Conservation (phyloP, 495 filamentous ascomycete species). For the Penicillium cataractarum region DNA sequence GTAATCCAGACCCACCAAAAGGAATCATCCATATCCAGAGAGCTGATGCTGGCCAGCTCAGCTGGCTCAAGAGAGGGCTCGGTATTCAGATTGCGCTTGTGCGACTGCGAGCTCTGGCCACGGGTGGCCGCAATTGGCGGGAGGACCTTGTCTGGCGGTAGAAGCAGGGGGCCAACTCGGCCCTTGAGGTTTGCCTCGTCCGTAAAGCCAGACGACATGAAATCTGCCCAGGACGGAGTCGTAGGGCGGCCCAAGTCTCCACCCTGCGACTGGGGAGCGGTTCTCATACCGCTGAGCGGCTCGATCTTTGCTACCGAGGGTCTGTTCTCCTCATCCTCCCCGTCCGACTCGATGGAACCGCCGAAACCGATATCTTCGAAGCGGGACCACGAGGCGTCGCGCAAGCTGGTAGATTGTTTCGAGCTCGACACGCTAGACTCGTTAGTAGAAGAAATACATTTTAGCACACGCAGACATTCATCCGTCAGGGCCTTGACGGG, state of each 20-base stretch:
- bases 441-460: constrained; percentile 84
- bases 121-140: constrained; percentile 75
- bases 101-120: constrained; percentile 87
- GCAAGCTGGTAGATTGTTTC: constrained; percentile 69
- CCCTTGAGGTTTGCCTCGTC: constrained; percentile 63
- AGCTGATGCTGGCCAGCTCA: constrained; percentile 88
- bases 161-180: constrained; percentile 61
- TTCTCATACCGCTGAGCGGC: constrained; percentile 48
- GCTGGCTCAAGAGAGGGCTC: constrained; percentile 79
- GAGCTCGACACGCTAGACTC: constrained; percentile 72
- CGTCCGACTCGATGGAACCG: constrained; percentile 68
- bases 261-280: constrained; percentile 61
- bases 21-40: constrained; percentile 87
- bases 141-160: constrained; percentile 88
- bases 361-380: constrained; percentile 96
- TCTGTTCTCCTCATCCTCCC: constrained; percentile 60
- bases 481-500: constrained; percentile 86
- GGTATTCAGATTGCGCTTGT: constrained; percentile 65
- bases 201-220: constrained; percentile 88
- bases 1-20: constrained; percentile 99
- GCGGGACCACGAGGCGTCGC: constrained; percentile 90
- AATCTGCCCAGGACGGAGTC: constrained; percentile 97
- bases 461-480: constrained; percentile 88
- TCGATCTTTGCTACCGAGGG: constrained; percentile 34
- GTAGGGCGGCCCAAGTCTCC: constrained; percentile 79